Evolutionary conservation across 306 rosid species (phyloP), one percentile per base, ranked within the genome.

Genomic region (Pterocarpus santalinus): DNA sequence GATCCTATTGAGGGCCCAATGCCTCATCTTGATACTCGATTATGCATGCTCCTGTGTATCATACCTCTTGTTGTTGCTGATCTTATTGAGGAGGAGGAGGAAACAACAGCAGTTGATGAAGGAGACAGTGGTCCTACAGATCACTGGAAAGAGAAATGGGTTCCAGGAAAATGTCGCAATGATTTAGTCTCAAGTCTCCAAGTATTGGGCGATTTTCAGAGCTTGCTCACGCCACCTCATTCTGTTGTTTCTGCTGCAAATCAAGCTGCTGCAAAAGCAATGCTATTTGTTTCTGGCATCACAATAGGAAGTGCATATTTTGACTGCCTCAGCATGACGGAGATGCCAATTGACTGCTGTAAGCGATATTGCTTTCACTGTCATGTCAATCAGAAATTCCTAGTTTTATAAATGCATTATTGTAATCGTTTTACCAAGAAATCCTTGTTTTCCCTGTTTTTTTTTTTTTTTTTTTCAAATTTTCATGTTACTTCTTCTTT

Each of bases 1-100:
- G 96, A 91, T 74, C 96, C 97, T n/a, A 93, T 93, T 77, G 98
- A 95, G 71, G 99, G 99, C n/a, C 99, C 99, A 9, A 86, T 95
- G 91, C 98, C 99, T 73, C 96, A 86, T 86, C 87, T 95, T 12
- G 99, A 95, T 83, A 86, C 98, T 57, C 97, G 99, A 72, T 81
- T 95, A 80, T 91, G 96, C 97, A 90, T 92, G 87, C 90, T 93
- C 39, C 83, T 95, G 75, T 91, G 98, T 38, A 89, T 95, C 84
- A 88, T 88, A 46, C 86, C 96, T 28, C 99, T 95, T 71, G 97
- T 91, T 73, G 85, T 95, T 77, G 91, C 90, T 49, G 90, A 90
- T 83, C 92, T 95, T 72, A 85, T 95, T 75, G 98, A 90, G 82
- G 99, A 92, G 85, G 81, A 78, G 61, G 98, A 88, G 86, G 99